phyloP scores from a whole-genome alignment of 2,329 filamentous ascomycete species.

The Podosphaera xanthii region DNA sequence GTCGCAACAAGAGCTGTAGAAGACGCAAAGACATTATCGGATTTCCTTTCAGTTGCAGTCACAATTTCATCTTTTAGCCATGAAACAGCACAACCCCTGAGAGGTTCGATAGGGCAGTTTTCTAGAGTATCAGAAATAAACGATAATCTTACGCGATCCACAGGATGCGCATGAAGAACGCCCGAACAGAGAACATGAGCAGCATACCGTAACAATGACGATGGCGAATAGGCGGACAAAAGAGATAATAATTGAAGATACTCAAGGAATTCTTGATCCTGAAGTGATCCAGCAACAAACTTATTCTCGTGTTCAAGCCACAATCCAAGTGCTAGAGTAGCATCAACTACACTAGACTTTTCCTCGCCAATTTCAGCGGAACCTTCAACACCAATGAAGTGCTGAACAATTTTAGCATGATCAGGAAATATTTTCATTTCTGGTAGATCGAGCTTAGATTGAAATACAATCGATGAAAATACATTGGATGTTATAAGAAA shows the following conservation, averaged over 20 bases:
- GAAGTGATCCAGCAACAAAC: constrained; percentile 17
- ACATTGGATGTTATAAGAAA: constrained; percentile 38
- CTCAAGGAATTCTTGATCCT: constrained; percentile 26
- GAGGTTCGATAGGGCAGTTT: constrained; percentile 37
- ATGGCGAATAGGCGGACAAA: constrained; percentile 19
- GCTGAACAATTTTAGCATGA: constrained; percentile 29
- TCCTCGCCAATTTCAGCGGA: constrained; percentile 22
- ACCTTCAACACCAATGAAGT: constrained; percentile 28
- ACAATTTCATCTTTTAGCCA: constrained; percentile 43
- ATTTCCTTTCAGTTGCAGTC: constrained; percentile 15
- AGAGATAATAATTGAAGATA: constrained; percentile 29
- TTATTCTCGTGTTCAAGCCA: constrained; percentile 31
- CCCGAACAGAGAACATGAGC: constrained; percentile 17
- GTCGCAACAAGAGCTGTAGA: constrained; percentile 33
- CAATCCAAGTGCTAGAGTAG: constrained; percentile 34
- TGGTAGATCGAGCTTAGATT: constrained; percentile 28
- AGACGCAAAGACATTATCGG: constrained; percentile 23
- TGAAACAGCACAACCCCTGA: constrained; percentile 38
- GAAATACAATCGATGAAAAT: constrained; percentile 38
- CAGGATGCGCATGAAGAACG: constrained; percentile 30
- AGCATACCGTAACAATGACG: constrained; percentile 16
- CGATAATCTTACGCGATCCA: constrained; percentile 31
- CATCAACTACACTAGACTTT: constrained; percentile 32
- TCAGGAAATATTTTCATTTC: constrained; percentile 36
- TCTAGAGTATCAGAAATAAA: constrained; percentile 43